These are phyloP conservation scores for Aureobasidium pullulans DNA, from an alignment of 2,329 filamentous ascomycete genomes.

Conservation along the genomic window DNA sequence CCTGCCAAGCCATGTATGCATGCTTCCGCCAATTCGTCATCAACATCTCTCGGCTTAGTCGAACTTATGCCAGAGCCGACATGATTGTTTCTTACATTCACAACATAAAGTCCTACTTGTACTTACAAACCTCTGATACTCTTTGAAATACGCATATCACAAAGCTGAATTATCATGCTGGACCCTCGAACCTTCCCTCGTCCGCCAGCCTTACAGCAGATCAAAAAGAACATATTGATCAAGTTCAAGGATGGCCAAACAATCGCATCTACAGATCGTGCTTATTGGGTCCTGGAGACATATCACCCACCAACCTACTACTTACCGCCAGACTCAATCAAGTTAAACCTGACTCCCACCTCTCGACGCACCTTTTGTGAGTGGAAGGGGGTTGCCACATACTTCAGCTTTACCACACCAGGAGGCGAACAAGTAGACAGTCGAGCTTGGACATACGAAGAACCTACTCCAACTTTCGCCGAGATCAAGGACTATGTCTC, in stretches of 20 bases:
- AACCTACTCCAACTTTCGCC: conserved; percentile 46
- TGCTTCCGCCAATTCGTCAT: not conserved
- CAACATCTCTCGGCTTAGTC: not conserved
- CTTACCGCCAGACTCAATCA: conserved; percentile 46
- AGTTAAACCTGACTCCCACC: conserved; percentile 41
- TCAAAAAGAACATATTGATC: conserved; percentile 32
- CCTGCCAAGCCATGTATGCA: not conserved
- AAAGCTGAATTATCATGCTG: not conserved
- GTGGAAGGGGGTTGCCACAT: conserved; percentile 55
- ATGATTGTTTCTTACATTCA: not conserved
- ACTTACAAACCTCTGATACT: no score
- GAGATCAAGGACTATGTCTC: conserved; percentile 50
- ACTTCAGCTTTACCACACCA: conserved; percentile 45
- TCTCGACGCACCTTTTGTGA: conserved; percentile 47
- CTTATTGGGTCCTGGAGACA: conserved; percentile 57
- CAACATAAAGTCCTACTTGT: not conserved
- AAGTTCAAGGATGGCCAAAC: conserved; percentile 46
- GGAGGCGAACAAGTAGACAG: conserved; percentile 38
- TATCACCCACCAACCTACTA: conserved; percentile 59
- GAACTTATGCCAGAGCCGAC: not conserved
- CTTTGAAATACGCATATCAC: not conserved
- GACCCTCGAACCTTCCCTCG: conserved; percentile 54
- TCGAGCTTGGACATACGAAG: conserved; percentile 54
- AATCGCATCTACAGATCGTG: conserved; percentile 52
- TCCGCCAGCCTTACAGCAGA: conserved; percentile 43